Conservation (phyloP, 2,329 filamentous ascomycete species). For the Zasmidium angulare region DNA sequence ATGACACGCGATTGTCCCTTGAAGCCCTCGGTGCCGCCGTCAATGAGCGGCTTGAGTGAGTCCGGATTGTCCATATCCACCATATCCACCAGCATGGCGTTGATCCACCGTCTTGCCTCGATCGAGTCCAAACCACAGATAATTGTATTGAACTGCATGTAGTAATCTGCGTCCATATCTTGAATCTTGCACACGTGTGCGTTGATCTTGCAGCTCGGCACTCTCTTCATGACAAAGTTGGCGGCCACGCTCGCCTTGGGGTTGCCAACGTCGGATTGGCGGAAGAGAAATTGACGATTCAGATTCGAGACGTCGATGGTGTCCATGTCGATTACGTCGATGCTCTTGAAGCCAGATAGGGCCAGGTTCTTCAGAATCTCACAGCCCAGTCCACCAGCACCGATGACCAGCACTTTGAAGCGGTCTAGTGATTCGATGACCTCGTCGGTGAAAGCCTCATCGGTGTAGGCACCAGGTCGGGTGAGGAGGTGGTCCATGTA, state of each 20-base stretch:
- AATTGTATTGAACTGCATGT: constrained; percentile 93
- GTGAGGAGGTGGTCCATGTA: constrained; percentile 80
- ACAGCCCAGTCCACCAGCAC: constrained; percentile 89
- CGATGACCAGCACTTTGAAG: constrained; percentile 66
- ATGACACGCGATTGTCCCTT: constrained; percentile 95
- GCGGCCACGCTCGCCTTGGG: constrained; percentile 93
- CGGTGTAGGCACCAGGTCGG: constrained; percentile 77
- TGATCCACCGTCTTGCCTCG: constrained; percentile 98
- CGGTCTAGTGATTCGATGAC: constrained; percentile 60
- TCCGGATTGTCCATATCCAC: constrained; percentile 81
- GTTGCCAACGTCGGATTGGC: constrained; percentile 85
- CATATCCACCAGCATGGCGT: constrained; percentile 86
- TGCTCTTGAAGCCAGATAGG: constrained; percentile 91
- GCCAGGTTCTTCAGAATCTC: constrained; percentile 97
- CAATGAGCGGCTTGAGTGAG: constrained; percentile 87
- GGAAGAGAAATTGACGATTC: constrained; percentile 96
- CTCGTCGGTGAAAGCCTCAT: constrained; percentile 50
- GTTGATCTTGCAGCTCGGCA: constrained; percentile 88
- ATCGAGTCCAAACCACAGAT: constrained; percentile 96
- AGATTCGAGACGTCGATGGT: constrained; percentile 98
- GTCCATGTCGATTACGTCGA: constrained; percentile 99
- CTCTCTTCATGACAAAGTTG: constrained; percentile 82
- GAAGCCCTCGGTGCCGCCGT: constrained; percentile 97
- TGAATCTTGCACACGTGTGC: constrained; percentile 94
- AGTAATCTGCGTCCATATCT: constrained; percentile 94